phyloP scores from a whole-genome alignment of 2,329 filamentous ascomycete genomes.

The Fusarium camptoceras region DNA sequence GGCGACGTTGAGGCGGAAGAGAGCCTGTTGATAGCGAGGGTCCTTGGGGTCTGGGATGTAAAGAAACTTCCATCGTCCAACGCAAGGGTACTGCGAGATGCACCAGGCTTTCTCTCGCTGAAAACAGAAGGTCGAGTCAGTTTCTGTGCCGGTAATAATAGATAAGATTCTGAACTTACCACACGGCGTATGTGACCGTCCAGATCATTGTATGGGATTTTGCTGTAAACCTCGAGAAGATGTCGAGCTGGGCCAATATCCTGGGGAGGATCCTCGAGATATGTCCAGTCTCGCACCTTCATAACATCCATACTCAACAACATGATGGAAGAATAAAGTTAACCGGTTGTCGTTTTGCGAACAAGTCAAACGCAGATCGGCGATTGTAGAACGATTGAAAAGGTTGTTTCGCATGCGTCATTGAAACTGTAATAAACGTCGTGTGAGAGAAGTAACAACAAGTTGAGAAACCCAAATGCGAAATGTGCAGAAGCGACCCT shows the following conservation, averaged over 20 bases:
- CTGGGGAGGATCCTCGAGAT: slow-evolving; percentile 52
- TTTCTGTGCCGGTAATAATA: neutral
- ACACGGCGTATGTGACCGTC: slow-evolving; percentile 53
- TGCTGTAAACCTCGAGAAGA: slow-evolving; percentile 55
- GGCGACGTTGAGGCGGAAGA: slow-evolving; percentile 56
- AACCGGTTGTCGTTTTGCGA: slow-evolving; percentile 3
- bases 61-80: slow-evolving; percentile 64
- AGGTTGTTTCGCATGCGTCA: slow-evolving; percentile 27
- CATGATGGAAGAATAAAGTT: slow-evolving; percentile 29
- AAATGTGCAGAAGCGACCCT: slow-evolving; percentile 14
- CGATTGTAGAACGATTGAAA: slow-evolving; percentile 7
- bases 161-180: slow-evolving; percentile 44
- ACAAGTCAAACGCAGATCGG: slow-evolving; percentile 3
- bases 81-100: slow-evolving; percentile 57
- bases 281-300: slow-evolving; percentile 56
- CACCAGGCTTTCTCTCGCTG: slow-evolving; percentile 62
- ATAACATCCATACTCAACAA: slow-evolving; percentile 49
- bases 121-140: slow-evolving; percentile 18
- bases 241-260: slow-evolving; percentile 53
- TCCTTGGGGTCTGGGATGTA: slow-evolving; percentile 57
- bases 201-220: slow-evolving; percentile 51
- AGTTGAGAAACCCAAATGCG: slow-evolving; percentile 3
- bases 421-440: slow-evolving; percentile 23
- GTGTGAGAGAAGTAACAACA: slow-evolving; percentile 16
- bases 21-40: slow-evolving; percentile 56